phyloP scores from a whole-genome alignment of 768 basidiomycete species.

The Suillus variegatus region DNA sequence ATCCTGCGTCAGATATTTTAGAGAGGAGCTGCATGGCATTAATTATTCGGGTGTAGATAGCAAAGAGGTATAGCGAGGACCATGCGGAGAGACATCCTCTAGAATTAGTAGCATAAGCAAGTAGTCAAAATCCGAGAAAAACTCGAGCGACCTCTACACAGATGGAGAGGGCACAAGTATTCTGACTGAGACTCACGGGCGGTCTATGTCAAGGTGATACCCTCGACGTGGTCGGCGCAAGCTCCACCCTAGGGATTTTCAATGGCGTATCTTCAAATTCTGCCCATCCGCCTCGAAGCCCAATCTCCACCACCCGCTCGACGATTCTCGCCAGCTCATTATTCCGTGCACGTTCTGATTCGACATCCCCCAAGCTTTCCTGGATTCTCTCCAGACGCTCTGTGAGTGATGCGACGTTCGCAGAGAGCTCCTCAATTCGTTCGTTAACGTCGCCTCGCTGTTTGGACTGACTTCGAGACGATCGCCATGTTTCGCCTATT shows the following conservation, averaged over 20 bases:
- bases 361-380: conserved; percentile 40
- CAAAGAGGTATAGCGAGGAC: neutral
- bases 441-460: conserved; percentile 77
- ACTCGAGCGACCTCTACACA: neutral
- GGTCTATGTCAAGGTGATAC: neutral
- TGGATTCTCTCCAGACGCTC: conserved; percentile 45
- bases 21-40: neutral
- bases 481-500: conserved; percentile 75
- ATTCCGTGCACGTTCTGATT: conserved; percentile 40
- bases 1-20: neutral
- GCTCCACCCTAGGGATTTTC: conserved; percentile 43
- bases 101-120: neutral
- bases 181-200: neutral
- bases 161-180: neutral
- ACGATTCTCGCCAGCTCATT: conserved; percentile 68
- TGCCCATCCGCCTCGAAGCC: conserved; percentile 61
- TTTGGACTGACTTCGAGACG: conserved; percentile 65
- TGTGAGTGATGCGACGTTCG: conserved; percentile 46
- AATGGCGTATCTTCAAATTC: conserved; percentile 65
- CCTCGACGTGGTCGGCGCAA: conserved; percentile 21
- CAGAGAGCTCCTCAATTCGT: conserved; percentile 58
- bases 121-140: neutral
- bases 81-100: no score
- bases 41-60: neutral
- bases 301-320: conserved; percentile 68